These are phyloP conservation scores for Septoria linicola DNA, from an alignment of 2,329 filamentous ascomycete genomes.

Conservation along the genomic window DNA sequence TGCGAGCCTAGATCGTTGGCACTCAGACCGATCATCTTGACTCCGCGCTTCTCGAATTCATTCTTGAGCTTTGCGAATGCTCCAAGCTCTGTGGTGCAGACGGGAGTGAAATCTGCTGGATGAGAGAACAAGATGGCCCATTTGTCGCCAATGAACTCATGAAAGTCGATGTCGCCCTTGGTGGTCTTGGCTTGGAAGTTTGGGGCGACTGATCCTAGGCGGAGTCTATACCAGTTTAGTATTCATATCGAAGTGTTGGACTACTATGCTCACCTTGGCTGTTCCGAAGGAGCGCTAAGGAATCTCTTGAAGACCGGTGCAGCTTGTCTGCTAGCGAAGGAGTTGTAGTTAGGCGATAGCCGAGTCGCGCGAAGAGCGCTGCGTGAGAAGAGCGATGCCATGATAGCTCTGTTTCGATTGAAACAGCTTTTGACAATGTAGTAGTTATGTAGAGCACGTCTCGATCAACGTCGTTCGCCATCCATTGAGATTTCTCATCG, in stretches of 20 bases:
- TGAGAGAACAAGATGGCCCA: conserved; percentile 81
- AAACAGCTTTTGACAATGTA: background rate
- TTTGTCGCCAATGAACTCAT: conserved; percentile 73
- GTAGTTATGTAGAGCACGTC: background rate
- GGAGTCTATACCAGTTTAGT: conserved; percentile 33
- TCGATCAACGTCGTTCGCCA: background rate
- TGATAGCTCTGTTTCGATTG: background rate
- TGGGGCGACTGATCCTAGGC: conserved; percentile 59
- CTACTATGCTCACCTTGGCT: conserved; percentile 20
- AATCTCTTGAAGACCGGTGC: conserved; percentile 34
- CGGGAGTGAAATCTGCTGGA: conserved; percentile 85
- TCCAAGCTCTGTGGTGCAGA: conserved; percentile 93
- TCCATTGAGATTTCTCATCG: background rate
- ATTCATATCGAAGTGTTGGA: background rate
- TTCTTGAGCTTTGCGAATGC: conserved; percentile 86
- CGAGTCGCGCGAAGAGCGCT: conserved; percentile 25
- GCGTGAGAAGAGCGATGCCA: conserved; percentile 26
- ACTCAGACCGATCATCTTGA: conserved; percentile 84
- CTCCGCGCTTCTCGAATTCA: conserved; percentile 81
- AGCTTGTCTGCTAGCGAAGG: conserved; percentile 29
- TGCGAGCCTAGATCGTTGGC: conserved; percentile 85
- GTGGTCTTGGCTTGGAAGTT: conserved; percentile 85
- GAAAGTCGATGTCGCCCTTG: conserved; percentile 72
- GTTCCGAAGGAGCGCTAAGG: conserved; percentile 22
- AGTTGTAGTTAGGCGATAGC: conserved; percentile 20